Conservation (phyloP, 2,329 filamentous ascomycete genomes). For the Thielaviopsis musarum region DNA sequence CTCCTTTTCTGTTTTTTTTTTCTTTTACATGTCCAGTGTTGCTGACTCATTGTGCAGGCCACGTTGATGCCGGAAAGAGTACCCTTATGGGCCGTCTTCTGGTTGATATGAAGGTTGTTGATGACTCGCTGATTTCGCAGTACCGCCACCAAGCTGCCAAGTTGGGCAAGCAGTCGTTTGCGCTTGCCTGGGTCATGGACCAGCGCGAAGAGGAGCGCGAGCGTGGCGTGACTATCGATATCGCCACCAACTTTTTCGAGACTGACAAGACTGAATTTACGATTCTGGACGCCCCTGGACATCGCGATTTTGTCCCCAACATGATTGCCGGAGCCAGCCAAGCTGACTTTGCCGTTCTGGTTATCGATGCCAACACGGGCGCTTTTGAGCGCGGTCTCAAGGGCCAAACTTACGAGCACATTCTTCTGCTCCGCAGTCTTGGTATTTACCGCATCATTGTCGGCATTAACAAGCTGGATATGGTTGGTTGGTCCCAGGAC, state of each 20-base stretch:
- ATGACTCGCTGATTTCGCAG: slow-evolving; percentile 75
- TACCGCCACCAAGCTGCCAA: slow-evolving; percentile 78
- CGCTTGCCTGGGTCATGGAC: slow-evolving; percentile 92
- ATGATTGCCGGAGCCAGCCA: slow-evolving; percentile 97
- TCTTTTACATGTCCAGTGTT: background rate
- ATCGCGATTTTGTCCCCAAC: slow-evolving; percentile 92
- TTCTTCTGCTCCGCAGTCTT: slow-evolving; percentile 74
- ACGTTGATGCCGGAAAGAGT: slow-evolving; percentile 95
- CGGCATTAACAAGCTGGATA: slow-evolving; percentile 90
- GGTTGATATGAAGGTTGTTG: slow-evolving; percentile 73
- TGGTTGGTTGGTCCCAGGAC: slow-evolving; percentile 63
- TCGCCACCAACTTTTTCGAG: slow-evolving; percentile 87
- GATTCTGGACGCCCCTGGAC: slow-evolving; percentile 86
- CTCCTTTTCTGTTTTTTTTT: too few relatives aligned
- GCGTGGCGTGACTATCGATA: slow-evolving; percentile 89
- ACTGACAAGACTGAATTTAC: slow-evolving; percentile 79
- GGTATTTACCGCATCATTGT: slow-evolving; percentile 79
- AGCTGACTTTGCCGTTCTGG: slow-evolving; percentile 86
- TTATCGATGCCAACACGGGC: slow-evolving; percentile 79
- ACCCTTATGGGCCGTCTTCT: slow-evolving; percentile 93
- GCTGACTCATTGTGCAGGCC: slow-evolving; percentile 38
- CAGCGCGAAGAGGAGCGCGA: slow-evolving; percentile 77
- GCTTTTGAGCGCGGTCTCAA: slow-evolving; percentile 88
- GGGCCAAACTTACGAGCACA: slow-evolving; percentile 89
- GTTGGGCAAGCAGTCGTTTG: slow-evolving; percentile 89